A percentile compares a stretch with the other conserved stretches of the same genome.
Conservation (phyloP, 495 filamentous ascomycete species). For the Penicillium odoratum region DNA sequence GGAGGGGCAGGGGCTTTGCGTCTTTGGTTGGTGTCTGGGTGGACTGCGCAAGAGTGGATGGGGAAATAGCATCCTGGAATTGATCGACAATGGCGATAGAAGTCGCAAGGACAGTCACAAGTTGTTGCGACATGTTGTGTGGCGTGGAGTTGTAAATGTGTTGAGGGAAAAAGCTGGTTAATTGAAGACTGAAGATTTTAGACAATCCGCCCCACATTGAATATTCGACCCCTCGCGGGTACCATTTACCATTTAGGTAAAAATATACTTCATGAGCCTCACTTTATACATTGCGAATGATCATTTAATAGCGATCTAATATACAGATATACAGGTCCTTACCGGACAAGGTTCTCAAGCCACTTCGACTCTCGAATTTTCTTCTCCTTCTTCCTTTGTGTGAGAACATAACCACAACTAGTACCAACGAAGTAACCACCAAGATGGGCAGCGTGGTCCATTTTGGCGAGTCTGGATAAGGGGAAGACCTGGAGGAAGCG, state of each 20-base stretch:
- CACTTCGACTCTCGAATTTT: constrained; percentile 21
- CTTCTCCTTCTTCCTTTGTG: constrained; percentile 17
- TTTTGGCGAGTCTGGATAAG: constrained; percentile 28
- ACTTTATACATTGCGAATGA: too few relatives aligned
- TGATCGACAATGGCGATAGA: constrained; percentile 35
- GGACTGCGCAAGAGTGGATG: constrained; percentile 18
- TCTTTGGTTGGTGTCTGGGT: constrained; percentile 38
- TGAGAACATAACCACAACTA: constrained; percentile 32
- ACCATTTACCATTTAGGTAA: not conserved
- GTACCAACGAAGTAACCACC: constrained; percentile 60
- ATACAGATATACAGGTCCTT: not conserved
- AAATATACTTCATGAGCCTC: not conserved
- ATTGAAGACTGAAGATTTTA: not conserved
- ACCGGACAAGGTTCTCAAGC: constrained; percentile 6
- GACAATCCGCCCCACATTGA: not conserved
- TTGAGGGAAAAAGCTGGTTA: not conserved
- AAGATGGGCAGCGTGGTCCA: constrained; percentile 75
- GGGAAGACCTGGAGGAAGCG: constrained; percentile 25
- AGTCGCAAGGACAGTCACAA: constrained; percentile 33
- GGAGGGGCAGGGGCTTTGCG: constrained; percentile 54
- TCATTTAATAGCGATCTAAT: not conserved
- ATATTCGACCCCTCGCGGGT: not conserved
- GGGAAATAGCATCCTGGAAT: constrained; percentile 40
- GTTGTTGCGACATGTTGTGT: constrained; percentile 40
- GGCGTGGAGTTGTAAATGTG: not conserved